Conservation (phyloP, 148 eudicot species). For the Hydrangea macrophylla region DNA sequence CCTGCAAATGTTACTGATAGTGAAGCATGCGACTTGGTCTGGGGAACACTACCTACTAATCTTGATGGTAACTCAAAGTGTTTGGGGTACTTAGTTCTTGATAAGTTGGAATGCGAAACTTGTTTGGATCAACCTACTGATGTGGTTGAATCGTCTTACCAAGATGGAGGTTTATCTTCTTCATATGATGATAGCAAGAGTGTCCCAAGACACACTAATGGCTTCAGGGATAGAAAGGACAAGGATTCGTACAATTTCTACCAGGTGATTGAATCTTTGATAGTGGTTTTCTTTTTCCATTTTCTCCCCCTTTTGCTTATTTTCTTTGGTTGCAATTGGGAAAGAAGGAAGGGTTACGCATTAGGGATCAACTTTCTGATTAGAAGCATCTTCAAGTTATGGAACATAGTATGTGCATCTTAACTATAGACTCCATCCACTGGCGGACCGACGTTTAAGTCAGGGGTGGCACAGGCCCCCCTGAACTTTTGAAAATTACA, state of each 20-base stretch:
- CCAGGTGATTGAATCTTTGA: slow-evolving; percentile 53
- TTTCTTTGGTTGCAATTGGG: neutral
- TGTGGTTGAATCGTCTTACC: slow-evolving; percentile 38
- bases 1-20: slow-evolving; percentile 16
- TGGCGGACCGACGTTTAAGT: too few species aligned
- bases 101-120: slow-evolving; percentile 25
- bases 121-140: slow-evolving; percentile 39
- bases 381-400: neutral
- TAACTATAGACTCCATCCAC: too few species aligned
- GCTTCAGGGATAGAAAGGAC: slow-evolving; percentile 43
- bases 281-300: too few species aligned
- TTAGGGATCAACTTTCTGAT: neutral
- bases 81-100: slow-evolving; percentile 19
- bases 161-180: slow-evolving; percentile 37
- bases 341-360: neutral
- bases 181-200: slow-evolving; percentile 44
- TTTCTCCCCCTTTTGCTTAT: neutral
- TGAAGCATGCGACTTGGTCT: slow-evolving; percentile 10
- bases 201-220: slow-evolving; percentile 27
- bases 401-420: neutral
- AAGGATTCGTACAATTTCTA: slow-evolving; percentile 72
- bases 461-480: too few species aligned
- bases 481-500: too few species aligned
- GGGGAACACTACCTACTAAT: slow-evolving; percentile 19
- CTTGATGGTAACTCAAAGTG: slow-evolving; percentile 24